Evolutionary conservation across 1,284 basidiomycete genomes (phyloP).

Genomic region (Leucocoprinus gongylophorus): DNA sequence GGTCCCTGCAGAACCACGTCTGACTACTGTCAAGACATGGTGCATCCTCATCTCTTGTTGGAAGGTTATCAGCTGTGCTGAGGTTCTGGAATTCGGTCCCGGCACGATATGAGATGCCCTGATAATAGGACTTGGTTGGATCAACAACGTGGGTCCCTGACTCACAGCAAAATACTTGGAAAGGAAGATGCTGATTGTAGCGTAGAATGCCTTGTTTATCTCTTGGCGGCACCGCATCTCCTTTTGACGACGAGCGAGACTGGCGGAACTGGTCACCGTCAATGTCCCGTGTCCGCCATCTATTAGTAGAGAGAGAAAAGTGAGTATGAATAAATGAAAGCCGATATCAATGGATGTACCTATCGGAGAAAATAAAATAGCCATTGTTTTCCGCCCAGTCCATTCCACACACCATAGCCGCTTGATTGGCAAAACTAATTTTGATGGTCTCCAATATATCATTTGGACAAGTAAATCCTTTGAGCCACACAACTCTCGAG

Average conservation of each 20-base stretch:
- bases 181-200: constrained; percentile 86
- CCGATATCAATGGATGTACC: constrained; percentile 40
- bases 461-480: constrained; percentile 95
- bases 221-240: constrained; percentile 85
- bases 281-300: constrained; percentile 93
- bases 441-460: constrained; percentile 92
- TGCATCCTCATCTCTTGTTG: constrained; percentile 65
- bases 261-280: constrained; percentile 94
- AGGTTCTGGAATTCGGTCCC: constrained; percentile 76
- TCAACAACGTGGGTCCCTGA: constrained; percentile 93
- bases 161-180: constrained; percentile 97
- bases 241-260: constrained; percentile 85
- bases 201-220: constrained; percentile 73
- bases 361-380: constrained; percentile 93
- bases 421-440: constrained; percentile 81
- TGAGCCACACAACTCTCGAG: constrained; percentile 89
- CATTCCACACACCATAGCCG: constrained; percentile 97
- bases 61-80: constrained; percentile 49
- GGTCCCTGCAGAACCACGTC: constrained; percentile 92
- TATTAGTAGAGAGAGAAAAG: constrained; percentile 23
- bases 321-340: background rate
- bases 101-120: constrained; percentile 75
- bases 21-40: constrained; percentile 90
- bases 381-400: constrained; percentile 97
- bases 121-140: constrained; percentile 89